These are phyloP conservation scores for Pseudozyma sp. DNA, from an alignment of 1,284 basidiomycete genomes.

Conservation along the genomic window DNA sequence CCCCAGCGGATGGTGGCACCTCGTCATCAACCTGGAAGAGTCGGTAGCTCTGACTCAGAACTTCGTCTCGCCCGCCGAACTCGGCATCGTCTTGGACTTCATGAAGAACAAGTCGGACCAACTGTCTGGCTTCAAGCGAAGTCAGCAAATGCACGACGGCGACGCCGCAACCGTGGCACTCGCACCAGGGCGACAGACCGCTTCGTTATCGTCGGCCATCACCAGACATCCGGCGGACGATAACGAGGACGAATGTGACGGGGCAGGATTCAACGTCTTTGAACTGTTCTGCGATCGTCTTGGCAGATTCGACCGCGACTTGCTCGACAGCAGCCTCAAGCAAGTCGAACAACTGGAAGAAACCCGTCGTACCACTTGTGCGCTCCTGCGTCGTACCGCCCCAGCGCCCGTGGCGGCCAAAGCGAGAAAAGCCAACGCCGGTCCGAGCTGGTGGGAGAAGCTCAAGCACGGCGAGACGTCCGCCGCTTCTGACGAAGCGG, in stretches of 20 bases:
- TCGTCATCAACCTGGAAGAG: constrained; percentile 60
- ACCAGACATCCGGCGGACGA: constrained; percentile 10
- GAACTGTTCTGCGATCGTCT: constrained; percentile 52
- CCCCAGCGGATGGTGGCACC: constrained; percentile 67
- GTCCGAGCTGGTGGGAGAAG: constrained; percentile 42
- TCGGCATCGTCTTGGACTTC: constrained; percentile 69
- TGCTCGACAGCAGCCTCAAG: constrained; percentile 35
- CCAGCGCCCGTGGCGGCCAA: constrained; percentile 5
- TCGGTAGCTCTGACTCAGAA: constrained; percentile 71
- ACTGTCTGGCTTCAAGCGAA: constrained; percentile 70
- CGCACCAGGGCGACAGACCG: constrained; percentile 20
- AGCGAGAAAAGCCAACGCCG: constrained; percentile 4
- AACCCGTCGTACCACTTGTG: constrained; percentile 5
- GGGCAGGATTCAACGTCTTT: constrained; percentile 46
- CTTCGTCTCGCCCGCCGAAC: constrained; percentile 70
- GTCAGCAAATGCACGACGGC: constrained; percentile 16
- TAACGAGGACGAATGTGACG: constrained; percentile 51
- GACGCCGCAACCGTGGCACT: constrained; percentile 8
- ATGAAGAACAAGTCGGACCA: constrained; percentile 70
- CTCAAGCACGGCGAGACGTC: constrained; percentile 18
- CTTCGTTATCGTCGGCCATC: constrained; percentile 10
- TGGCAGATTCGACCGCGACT: constrained; percentile 30
- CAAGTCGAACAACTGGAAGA: constrained; percentile 34
- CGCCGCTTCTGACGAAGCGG: background rate
- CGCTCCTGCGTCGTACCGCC: constrained; percentile 13